phyloP scores from a whole-genome alignment of 106 monocot genomes.

The Hemerocallis citrina region DNA sequence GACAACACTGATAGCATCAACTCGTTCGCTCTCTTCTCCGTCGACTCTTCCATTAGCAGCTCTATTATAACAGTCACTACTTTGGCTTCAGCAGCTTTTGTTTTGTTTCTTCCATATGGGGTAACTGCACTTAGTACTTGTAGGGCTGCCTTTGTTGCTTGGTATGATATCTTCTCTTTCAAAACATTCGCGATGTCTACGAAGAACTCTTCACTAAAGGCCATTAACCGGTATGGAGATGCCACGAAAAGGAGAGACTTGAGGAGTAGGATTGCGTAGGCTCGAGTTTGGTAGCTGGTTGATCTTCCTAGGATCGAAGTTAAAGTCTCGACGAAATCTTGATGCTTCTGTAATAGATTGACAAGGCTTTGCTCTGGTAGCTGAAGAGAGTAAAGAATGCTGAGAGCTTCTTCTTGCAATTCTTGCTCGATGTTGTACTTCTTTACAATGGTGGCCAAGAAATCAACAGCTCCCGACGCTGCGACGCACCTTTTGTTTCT shows the following conservation, averaged over 20 bases:
- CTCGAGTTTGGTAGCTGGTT: conserved; percentile 20
- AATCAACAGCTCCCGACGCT: neutral
- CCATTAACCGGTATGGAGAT: neutral
- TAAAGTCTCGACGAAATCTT: conserved; percentile 4
- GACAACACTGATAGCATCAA: conserved; percentile 27
- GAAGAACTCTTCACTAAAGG: conserved; percentile 15
- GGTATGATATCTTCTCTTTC: conserved; percentile 18
- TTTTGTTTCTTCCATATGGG: conserved; percentile 33
- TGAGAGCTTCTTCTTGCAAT: conserved; percentile 20
- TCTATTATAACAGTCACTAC: conserved; percentile 30
- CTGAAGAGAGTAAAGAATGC: conserved; percentile 10
- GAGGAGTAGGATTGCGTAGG: conserved; percentile 17
- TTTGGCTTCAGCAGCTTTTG: conserved; percentile 31
- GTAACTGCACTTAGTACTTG: conserved; percentile 13
- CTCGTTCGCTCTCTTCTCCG: conserved; percentile 27
- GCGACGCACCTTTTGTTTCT: conserved; percentile 29
- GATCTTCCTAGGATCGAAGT: neutral
- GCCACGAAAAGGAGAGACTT: neutral
- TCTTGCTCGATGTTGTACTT: neutral
- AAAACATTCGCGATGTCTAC: conserved; percentile 30
- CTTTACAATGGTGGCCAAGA: conserved; percentile 1
- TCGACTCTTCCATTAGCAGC: conserved; percentile 11
- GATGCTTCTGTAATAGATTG: neutral
- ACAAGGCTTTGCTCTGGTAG: conserved; percentile 5
- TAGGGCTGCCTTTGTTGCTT: conserved; percentile 40